A percentile compares a stretch with the other conserved stretches of the same genome.
phyloP scores from a whole-genome alignment of 768 basidiomycete species.

The Tylopilus subfusipes region DNA sequence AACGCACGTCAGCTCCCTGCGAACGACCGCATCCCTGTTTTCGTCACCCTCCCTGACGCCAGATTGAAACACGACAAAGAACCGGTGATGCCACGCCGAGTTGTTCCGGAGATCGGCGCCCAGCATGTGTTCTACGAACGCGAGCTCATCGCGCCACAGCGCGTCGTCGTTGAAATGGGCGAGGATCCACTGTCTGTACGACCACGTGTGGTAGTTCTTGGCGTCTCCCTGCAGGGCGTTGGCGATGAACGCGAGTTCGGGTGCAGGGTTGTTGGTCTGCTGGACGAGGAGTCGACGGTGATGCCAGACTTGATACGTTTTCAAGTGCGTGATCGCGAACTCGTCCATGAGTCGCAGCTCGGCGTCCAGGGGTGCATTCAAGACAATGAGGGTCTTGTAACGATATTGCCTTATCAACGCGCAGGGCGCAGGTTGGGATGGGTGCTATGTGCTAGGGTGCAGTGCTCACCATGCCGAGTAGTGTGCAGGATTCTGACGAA shows the following conservation, averaged over 20 bases:
- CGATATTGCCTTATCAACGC: slow-evolving; percentile 79
- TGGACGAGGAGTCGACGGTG: slow-evolving; percentile 76
- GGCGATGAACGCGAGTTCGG: slow-evolving; percentile 81
- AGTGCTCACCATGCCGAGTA: slow-evolving; percentile 87
- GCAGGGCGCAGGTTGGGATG: neutral
- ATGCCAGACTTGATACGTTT: slow-evolving; percentile 99
- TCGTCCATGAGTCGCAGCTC: slow-evolving; percentile 88
- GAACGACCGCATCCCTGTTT: slow-evolving; percentile 55
- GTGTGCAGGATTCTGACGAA: slow-evolving; percentile 91
- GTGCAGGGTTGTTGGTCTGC: slow-evolving; percentile 45
- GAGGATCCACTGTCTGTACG: slow-evolving; percentile 92
- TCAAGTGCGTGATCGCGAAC: slow-evolving; percentile 77
- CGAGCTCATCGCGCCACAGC: slow-evolving; percentile 75
- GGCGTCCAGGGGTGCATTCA: slow-evolving; percentile 61
- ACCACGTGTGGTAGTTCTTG: slow-evolving; percentile 99
- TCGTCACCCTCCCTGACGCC: slow-evolving; percentile 60
- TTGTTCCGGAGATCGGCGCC: slow-evolving; percentile 86
- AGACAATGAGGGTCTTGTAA: slow-evolving; percentile 75
- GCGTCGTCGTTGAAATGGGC: slow-evolving; percentile 72
- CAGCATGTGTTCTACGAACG: slow-evolving; percentile 68
- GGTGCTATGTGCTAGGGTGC: neutral
- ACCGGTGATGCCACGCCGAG: slow-evolving; percentile 95
- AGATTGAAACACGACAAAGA: slow-evolving; percentile 78
- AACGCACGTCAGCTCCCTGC: slow-evolving; percentile 76
- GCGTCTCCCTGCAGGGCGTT: slow-evolving; percentile 67